phyloP scores from a whole-genome alignment of 164 flowering plant species.

The Vitis rotundifolia region DNA sequence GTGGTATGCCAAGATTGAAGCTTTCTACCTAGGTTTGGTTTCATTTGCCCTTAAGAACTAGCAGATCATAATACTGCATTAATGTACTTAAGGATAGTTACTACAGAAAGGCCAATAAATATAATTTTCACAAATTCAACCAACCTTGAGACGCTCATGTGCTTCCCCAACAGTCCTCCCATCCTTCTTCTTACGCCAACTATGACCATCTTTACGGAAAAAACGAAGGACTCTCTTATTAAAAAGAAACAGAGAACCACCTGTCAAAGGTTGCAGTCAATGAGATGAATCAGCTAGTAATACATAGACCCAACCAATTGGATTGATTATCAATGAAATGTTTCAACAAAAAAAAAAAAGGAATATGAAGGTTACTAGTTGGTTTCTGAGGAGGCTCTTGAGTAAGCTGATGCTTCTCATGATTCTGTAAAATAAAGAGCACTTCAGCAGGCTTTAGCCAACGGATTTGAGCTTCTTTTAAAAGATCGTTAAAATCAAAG shows the following conservation, averaged over 20 bases:
- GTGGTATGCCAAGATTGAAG: not conserved
- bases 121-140: slow-evolving; percentile 3
- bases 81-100: too few relatives aligned
- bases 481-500: slow-evolving; percentile 48
- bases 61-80: not conserved
- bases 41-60: not conserved
- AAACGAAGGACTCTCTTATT: slow-evolving; percentile 83
- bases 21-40: not conserved
- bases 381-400: slow-evolving; percentile 59
- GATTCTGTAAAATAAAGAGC: slow-evolving; percentile 60
- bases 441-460: slow-evolving; percentile 93
- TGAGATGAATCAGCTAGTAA: not conserved
- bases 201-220: slow-evolving; percentile 91
- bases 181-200: slow-evolving; percentile 90
- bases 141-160: slow-evolving; percentile 93
- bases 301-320: not conserved
- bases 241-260: slow-evolving; percentile 94
- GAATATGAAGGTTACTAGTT: slow-evolving; percentile 37
- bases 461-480: slow-evolving; percentile 61
- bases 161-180: slow-evolving; percentile 93
- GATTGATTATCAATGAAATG: not conserved
- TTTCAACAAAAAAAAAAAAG: not conserved
- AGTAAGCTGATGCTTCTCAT: slow-evolving; percentile 50
- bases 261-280: slow-evolving; percentile 36
- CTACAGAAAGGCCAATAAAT: not conserved